Base-by-base conservation (phyloP, 352 stramenopile genomes). In the Blastocystis sp. region DNA sequence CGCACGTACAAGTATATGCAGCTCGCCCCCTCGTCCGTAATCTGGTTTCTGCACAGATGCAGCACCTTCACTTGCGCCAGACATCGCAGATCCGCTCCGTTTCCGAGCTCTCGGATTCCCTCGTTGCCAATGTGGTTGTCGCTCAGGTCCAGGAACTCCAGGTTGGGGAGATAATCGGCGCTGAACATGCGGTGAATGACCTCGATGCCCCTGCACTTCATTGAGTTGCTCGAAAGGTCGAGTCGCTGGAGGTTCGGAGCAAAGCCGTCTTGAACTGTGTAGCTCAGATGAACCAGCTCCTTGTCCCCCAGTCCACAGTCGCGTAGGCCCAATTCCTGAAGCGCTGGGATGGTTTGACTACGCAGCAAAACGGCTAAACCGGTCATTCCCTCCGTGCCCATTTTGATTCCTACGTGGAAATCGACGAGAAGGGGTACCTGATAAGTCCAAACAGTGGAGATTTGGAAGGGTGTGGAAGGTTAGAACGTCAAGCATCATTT, bases 1-100 rank as follows among this genome's bases (percentile, higher is more conserved):
- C 73, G 73, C 11, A 84, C 34, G 50, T 68, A 84, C 23, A 84
- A 45, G 29, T 84, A 84, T 18, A 84, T 84, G 50, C 50, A 68
- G 50, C 47, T 66, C 53, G 73, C 73, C 9, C 73, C 73, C 47
- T 84, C 73, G 50, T 84, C 73, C 15, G 53, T 66, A 37, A 84
- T 84, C n/a, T 84, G 43, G 34, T 84, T 84, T 20, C 43, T 23
- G 20, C 73, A 68, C 18, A 84, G 73, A 43, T 84, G 20, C 4
- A 84, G 53, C 20, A 29, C 55, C 29, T 84, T 84, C 23, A 84
- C 26, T 23, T 84, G 73, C 8, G 11, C 37, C 37, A 84, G 50
- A 43, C 73, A 84, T 29, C 62, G 26, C 26, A 84, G 20, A 43
- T 84, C 53, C 20, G 47, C 45, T 66, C 43, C 47, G 39, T 84